Evolutionary conservation across 148 eudicot species (phyloP).

Genomic region (Arbutus unedo): DNA sequence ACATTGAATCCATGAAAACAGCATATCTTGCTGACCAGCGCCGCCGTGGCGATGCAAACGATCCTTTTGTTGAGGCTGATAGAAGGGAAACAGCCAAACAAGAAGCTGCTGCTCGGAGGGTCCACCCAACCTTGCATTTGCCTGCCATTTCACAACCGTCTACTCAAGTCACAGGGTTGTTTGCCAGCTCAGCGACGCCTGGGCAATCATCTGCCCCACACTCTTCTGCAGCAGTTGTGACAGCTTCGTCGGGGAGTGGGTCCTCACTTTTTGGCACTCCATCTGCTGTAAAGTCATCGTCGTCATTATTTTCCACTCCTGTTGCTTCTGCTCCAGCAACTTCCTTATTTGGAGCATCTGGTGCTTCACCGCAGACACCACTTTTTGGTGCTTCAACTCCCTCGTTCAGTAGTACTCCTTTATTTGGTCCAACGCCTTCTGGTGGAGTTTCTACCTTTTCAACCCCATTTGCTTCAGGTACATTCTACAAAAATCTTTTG

Average conservation of each 20-base stretch:
- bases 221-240: conserved; percentile 37
- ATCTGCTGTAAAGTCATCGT: conserved; percentile 46
- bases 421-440: conserved; percentile 55
- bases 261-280: conserved; percentile 50
- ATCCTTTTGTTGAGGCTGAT: conserved; percentile 97
- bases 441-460: conserved; percentile 43
- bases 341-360: conserved; percentile 46
- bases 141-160: conserved; percentile 73
- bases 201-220: conserved; percentile 44
- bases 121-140: conserved; percentile 81
- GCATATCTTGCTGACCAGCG: conserved; percentile 93
- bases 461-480: conserved; percentile 76
- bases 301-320: conserved; percentile 66
- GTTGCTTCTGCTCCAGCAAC: conserved; percentile 40
- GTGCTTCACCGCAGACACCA: conserved; percentile 41
- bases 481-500: background rate
- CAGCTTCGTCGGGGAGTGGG: conserved; percentile 52
- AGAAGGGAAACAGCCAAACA: conserved; percentile 85
- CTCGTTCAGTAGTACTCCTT: conserved; percentile 33
- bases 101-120: conserved; percentile 91
- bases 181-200: conserved; percentile 60
- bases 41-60: conserved; percentile 67
- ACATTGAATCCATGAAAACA: conserved; percentile 92
- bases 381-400: conserved; percentile 46
- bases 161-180: conserved; percentile 65